Conservation (phyloP, 2,329 filamentous ascomycete genomes). For the Penicillium hordei region DNA sequence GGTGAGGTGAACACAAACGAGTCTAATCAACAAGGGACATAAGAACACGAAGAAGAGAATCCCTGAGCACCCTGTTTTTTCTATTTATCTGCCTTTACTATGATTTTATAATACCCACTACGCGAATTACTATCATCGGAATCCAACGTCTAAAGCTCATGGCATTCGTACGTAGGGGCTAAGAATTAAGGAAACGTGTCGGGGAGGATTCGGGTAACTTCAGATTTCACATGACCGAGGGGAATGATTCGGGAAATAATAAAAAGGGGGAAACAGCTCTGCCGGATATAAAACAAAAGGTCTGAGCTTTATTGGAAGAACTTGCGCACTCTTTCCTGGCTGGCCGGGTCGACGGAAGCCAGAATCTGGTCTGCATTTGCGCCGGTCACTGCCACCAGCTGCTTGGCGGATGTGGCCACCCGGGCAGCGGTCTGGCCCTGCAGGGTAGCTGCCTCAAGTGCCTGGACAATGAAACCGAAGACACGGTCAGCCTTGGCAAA, state of each 20-base stretch:
- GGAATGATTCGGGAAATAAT: conserved; percentile 21
- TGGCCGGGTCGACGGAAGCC: conserved; percentile 72
- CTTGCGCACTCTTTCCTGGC: conserved; percentile 74
- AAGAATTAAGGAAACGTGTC: conserved; percentile 22
- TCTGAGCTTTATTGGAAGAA: conserved; percentile 64
- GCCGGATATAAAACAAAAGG: conserved; percentile 24
- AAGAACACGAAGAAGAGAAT: too few species aligned
- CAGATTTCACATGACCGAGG: conserved; percentile 27
- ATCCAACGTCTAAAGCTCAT: conserved; percentile 9
- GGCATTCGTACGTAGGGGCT: conserved; percentile 11
- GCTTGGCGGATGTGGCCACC: conserved; percentile 75
- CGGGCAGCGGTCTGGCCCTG: conserved; percentile 78
- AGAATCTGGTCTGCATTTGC: conserved; percentile 75
- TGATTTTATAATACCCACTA: too few species aligned
- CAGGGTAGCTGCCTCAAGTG: conserved; percentile 85
- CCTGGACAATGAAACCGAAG: conserved; percentile 82
- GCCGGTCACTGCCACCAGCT: conserved; percentile 69
- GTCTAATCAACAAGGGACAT: too few species aligned
- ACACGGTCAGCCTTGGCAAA: conserved; percentile 74
- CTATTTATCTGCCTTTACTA: too few species aligned
- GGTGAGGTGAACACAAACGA: too few species aligned
- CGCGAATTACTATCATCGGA: background rate
- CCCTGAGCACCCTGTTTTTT: too few species aligned
- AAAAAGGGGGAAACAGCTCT: conserved; percentile 11
- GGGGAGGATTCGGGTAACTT: conserved; percentile 22